Evolutionary conservation across 2,329 filamentous ascomycete genomes (phyloP).

Genomic region (Thielaviopsis euricoi): DNA sequence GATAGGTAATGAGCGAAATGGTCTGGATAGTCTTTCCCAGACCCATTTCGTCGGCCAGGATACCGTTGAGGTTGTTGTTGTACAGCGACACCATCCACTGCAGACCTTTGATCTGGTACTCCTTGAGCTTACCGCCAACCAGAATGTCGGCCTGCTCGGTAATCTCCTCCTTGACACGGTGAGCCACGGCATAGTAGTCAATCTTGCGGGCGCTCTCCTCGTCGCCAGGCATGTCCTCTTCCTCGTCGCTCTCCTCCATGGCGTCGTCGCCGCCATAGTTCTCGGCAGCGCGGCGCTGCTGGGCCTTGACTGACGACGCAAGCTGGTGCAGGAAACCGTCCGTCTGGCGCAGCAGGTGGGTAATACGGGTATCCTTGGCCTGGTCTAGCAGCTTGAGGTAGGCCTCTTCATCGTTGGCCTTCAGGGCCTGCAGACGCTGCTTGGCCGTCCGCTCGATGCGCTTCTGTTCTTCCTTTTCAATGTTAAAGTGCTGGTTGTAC

Average conservation of each 20-base stretch:
- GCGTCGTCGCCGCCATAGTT: slow-evolving; percentile 63
- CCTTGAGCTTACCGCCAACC: slow-evolving; percentile 83
- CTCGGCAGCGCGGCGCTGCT: slow-evolving; percentile 71
- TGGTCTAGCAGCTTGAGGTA: slow-evolving; percentile 96
- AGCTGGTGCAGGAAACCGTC: slow-evolving; percentile 95
- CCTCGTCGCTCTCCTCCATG: slow-evolving; percentile 34
- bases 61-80: slow-evolving; percentile 99
- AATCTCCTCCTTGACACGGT: slow-evolving; percentile 88
- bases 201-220: slow-evolving; percentile 64
- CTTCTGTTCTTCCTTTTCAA: slow-evolving; percentile 99
- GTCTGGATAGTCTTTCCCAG: slow-evolving; percentile 99
- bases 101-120: slow-evolving; percentile 95
- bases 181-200: slow-evolving; percentile 96
- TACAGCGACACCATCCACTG: slow-evolving; percentile 99
- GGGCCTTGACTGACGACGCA: slow-evolving; percentile 81
- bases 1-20: slow-evolving; percentile 90
- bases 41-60: slow-evolving; percentile 98
- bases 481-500: slow-evolving; percentile 79
- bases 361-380: slow-evolving; percentile 98
- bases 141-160: slow-evolving; percentile 67
- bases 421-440: slow-evolving; percentile 96
- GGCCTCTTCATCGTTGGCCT: slow-evolving; percentile 97
- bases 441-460: slow-evolving; percentile 94
- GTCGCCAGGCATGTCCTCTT: slow-evolving; percentile 50
- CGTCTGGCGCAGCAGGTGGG: slow-evolving; percentile 88